Percentiles rank a stretch among this genome's conserved stretches.
Conservation (phyloP, 176 grass and related monocot species). For the Dendrocalamus sinicus region DNA sequence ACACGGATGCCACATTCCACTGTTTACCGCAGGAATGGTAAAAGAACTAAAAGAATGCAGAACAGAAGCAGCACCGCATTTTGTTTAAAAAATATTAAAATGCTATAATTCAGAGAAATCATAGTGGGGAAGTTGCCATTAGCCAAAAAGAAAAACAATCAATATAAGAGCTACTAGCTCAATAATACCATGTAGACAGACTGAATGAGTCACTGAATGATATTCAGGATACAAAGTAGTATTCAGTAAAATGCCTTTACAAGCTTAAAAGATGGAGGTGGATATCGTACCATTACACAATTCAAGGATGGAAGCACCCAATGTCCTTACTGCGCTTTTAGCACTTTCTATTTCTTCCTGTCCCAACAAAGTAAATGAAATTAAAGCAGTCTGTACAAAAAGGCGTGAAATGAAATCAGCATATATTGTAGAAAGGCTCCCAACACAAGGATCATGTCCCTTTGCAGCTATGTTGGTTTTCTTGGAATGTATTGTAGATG, state of each 20-base stretch:
- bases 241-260: not conserved
- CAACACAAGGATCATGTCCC: not conserved
- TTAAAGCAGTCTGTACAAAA: not conserved
- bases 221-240: not conserved
- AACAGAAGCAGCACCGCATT: not conserved
- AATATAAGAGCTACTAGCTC: not conserved
- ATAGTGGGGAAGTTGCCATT: not conserved
- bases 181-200: constrained; percentile 1
- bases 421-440: not conserved
- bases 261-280: constrained; percentile 9
- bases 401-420: not conserved
- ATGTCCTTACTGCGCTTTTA: constrained; percentile 55
- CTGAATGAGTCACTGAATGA: too few relatives aligned
- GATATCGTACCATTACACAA: constrained; percentile 57
- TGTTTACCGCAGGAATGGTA: not conserved
- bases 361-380: constrained; percentile 6
- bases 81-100: not conserved
- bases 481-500: not conserved
- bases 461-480: not conserved
- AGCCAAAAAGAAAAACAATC: not conserved
- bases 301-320: constrained; percentile 73
- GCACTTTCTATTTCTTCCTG: constrained; percentile 86
- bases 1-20: not conserved
- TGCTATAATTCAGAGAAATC: not conserved
- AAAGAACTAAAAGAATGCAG: not conserved